These are phyloP conservation scores for Kluyveromyces siamensis DNA, from an alignment of 805 yeast genomes.

Conservation along the genomic window DNA sequence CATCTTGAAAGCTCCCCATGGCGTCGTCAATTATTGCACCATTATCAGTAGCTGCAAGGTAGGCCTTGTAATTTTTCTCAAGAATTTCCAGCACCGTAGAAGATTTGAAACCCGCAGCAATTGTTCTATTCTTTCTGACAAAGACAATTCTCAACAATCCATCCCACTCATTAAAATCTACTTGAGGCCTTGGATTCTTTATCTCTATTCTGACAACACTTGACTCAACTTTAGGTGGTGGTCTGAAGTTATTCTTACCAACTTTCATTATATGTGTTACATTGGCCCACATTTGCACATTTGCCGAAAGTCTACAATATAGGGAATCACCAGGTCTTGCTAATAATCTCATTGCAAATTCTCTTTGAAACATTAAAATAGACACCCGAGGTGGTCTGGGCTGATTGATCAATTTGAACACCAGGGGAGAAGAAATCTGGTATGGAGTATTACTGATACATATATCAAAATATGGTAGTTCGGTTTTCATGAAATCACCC, in stretches of 20 bases:
- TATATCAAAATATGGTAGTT: conserved; percentile 87
- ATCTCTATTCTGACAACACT: conserved; percentile 91
- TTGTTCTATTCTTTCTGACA: conserved; percentile 87
- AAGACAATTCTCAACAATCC: conserved; percentile 87
- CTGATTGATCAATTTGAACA: conserved; percentile 81
- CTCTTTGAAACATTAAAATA: conserved; percentile 95
- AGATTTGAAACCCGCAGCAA: conserved; percentile 87
- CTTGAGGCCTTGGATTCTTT: conserved; percentile 86
- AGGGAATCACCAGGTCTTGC: conserved; percentile 96
- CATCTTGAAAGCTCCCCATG: conserved; percentile 31
- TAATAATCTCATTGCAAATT: conserved; percentile 83
- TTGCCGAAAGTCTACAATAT: conserved; percentile 89
- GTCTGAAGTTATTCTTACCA: conserved; percentile 91
- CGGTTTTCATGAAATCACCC: conserved; percentile 95
- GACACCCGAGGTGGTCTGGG: conserved; percentile 94
- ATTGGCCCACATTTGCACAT: conserved; percentile 99
- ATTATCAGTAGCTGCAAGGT: conserved; percentile 44
- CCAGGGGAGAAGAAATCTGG: conserved; percentile 94
- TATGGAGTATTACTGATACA: conserved; percentile 97
- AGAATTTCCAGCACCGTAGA: conserved; percentile 68
- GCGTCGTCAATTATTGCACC: conserved; percentile 33
- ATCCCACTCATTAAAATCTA: conserved; percentile 95
- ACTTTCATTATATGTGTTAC: conserved; percentile 98
- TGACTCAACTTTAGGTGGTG: conserved; percentile 98
- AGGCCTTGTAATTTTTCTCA: conserved; percentile 82